These are phyloP conservation scores for Kockiozyma suomiensis DNA, from an alignment of 805 yeast genomes.

Conservation along the genomic window DNA sequence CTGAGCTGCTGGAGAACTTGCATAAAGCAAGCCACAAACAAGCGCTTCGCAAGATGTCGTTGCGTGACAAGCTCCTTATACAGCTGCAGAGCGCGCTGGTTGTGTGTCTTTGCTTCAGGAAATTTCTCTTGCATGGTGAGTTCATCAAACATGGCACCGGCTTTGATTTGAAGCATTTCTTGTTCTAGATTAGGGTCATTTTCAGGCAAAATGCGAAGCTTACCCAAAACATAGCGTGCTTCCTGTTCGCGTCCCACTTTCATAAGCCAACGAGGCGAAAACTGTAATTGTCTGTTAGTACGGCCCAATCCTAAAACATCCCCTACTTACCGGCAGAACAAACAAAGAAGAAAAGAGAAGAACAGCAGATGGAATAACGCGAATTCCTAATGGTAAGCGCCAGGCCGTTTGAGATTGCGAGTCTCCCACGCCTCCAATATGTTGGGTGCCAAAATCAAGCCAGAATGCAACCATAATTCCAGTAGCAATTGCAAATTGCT, in stretches of 20 bases:
- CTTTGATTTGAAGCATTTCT: conserved; percentile 38
- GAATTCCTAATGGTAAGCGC: conserved; percentile 54
- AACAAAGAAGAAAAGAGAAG: conserved; percentile 47
- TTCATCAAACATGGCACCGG: conserved; percentile 36
- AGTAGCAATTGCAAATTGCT: conserved; percentile 40
- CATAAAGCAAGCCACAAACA: conserved; percentile 29
- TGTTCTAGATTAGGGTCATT: conserved; percentile 25
- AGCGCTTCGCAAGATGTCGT: conserved; percentile 23
- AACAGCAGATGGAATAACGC: conserved; percentile 52
- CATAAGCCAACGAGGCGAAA: conserved; percentile 52
- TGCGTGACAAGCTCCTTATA: conserved; percentile 25
- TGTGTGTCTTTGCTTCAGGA: conserved; percentile 24
- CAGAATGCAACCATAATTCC: conserved; percentile 43
- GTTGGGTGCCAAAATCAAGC: conserved; percentile 49
- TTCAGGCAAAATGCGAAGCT: conserved; percentile 33
- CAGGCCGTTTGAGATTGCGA: conserved; percentile 41
- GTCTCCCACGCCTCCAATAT: conserved; percentile 44
- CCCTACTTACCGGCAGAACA: conserved; percentile 44
- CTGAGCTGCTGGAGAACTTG: conserved; percentile 40
- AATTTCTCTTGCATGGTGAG: conserved; percentile 29
- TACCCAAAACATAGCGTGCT: conserved; percentile 35
- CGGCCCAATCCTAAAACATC: not conserved
- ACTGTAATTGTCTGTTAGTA: not conserved
- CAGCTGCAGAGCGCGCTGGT: conserved; percentile 14
- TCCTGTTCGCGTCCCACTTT: conserved; percentile 38